Evolutionary conservation across 805 yeast species (phyloP).

Genomic region (Starmerella vitae): DNA sequence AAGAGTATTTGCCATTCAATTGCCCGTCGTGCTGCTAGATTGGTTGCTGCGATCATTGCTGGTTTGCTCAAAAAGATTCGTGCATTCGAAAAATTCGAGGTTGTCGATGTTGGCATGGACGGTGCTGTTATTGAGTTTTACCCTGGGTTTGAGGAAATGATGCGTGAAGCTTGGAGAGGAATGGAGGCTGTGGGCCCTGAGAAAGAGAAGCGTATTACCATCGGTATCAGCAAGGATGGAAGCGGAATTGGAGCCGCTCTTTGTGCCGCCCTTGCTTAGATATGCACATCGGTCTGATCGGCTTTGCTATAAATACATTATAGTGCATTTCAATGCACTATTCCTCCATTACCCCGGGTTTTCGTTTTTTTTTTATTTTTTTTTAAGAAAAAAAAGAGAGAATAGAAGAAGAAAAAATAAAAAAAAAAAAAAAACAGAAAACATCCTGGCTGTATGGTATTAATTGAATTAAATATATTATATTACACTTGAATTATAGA

Average conservation of each 20-base stretch:
- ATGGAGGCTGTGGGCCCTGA: conserved; percentile 43
- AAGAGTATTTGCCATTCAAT: conserved; percentile 66
- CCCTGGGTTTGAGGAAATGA: conserved; percentile 72
- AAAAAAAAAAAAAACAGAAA: too few species aligned
- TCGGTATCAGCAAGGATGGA: conserved; percentile 85
- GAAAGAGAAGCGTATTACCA: conserved; percentile 58
- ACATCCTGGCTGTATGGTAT: too few species aligned
- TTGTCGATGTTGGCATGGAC: conserved; percentile 87
- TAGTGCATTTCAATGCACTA: too few species aligned
- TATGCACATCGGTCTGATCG: too few species aligned
- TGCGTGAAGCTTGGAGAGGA: conserved; percentile 59
- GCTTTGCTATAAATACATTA: too few species aligned
- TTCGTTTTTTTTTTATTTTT: too few species aligned
- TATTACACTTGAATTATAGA: too few species aligned
- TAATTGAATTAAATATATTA: too few species aligned
- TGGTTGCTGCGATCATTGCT: conserved; percentile 81
- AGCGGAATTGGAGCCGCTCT: conserved; percentile 96
- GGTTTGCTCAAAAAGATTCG: conserved; percentile 58
- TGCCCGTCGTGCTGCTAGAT: conserved; percentile 75
- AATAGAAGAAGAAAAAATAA: too few species aligned
- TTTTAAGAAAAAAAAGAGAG: too few species aligned
- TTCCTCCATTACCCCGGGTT: too few species aligned
- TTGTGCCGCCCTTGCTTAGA: conserved; percentile 41
- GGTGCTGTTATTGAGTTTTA: conserved; percentile 89
- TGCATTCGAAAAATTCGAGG: conserved; percentile 52